Evolutionary conservation across 2,329 filamentous ascomycete species (phyloP), one percentile per base, ranked within the genome.

Genomic region (Monosporascus sp.): DNA sequence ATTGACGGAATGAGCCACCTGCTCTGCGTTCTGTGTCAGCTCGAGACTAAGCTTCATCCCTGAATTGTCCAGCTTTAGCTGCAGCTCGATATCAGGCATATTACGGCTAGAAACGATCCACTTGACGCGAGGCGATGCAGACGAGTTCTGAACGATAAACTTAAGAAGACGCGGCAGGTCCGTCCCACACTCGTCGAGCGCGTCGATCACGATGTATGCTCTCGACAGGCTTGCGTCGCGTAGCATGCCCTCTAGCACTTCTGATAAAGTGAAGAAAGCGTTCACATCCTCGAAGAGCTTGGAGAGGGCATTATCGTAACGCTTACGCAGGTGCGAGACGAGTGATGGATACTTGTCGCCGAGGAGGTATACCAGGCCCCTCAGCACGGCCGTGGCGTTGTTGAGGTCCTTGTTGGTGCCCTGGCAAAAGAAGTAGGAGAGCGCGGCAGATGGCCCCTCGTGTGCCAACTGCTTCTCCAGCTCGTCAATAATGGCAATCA

Each of bases 51-150:
- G 27, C 27, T 9, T 27, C 9, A 27, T 27, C 27, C 27, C 27
- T 3, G 27, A 27, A 27, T 27, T 2, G 7, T 27, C 25, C 8
- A 27, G 25, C 25, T 27, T 9, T 27, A 27, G 25, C 7, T 27
- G 25, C 7, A 9, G 8, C 3, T 27, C 2, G 3, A 27, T 27
- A 1, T 61, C 56, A 0, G 53, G 58, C 61, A 55, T 64, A 25
- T 76, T 75, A 3, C 76, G 75, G 49, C 76, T 78, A 0, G 73
- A 73, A 0, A 75, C 54, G 17, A 79, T 52, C 69, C 72, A 77
- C 55, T 74, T 79, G 2, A 69, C 59, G 18, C 4, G 3, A 31
- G 18, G 18, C 15, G 38, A 39, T 17, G 54, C 24, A 6, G 45
- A 37, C 7, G 20, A 2, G 0, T 20, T 7, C 17, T 31, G 9